These are phyloP conservation scores for Clonostachys rhizophaga DNA, from an alignment of 2,329 filamentous ascomycete species.

Conservation along the genomic window DNA sequence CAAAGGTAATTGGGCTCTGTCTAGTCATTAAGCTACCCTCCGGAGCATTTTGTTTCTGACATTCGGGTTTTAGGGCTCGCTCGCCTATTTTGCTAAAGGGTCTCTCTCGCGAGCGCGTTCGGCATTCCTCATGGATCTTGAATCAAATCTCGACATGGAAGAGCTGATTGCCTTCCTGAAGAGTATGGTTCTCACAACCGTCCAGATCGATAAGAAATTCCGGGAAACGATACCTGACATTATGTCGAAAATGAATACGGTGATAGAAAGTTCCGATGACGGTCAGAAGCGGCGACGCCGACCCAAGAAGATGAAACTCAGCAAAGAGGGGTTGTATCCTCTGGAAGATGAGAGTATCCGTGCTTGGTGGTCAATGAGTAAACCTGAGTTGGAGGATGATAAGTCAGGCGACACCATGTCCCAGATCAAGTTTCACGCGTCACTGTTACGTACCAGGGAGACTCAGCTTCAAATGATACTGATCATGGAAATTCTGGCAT, in stretches of 20 bases:
- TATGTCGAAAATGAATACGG: constrained; percentile 50
- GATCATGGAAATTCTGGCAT: constrained; percentile 69
- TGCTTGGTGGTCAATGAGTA: constrained; percentile 65
- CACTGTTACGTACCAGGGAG: constrained; percentile 66
- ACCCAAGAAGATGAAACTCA: constrained; percentile 60
- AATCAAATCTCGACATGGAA: constrained; percentile 53
- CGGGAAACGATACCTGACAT: constrained; percentile 63
- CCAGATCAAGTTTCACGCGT: constrained; percentile 57
- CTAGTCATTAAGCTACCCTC: neutral
- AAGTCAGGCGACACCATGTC: constrained; percentile 41
- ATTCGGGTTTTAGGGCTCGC: constrained; percentile 49
- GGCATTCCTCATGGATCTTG: constrained; percentile 60
- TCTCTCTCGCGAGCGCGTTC: constrained; percentile 71
- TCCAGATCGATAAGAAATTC: constrained; percentile 75
- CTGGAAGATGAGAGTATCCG: constrained; percentile 60
- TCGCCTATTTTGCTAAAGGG: constrained; percentile 82
- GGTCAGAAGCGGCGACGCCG: constrained; percentile 42
- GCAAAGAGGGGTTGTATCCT: constrained; percentile 65
- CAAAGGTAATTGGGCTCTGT: constrained; percentile 41
- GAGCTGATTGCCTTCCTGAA: constrained; percentile 68
- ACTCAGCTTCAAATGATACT: constrained; percentile 78
- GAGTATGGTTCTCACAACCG: constrained; percentile 59
- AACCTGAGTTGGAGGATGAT: constrained; percentile 43
- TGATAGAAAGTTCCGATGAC: constrained; percentile 51
- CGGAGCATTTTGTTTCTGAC: neutral